These are phyloP conservation scores for Begonia loranthoides DNA, from an alignment of 306 rosid genomes.

Conservation along the genomic window DNA sequence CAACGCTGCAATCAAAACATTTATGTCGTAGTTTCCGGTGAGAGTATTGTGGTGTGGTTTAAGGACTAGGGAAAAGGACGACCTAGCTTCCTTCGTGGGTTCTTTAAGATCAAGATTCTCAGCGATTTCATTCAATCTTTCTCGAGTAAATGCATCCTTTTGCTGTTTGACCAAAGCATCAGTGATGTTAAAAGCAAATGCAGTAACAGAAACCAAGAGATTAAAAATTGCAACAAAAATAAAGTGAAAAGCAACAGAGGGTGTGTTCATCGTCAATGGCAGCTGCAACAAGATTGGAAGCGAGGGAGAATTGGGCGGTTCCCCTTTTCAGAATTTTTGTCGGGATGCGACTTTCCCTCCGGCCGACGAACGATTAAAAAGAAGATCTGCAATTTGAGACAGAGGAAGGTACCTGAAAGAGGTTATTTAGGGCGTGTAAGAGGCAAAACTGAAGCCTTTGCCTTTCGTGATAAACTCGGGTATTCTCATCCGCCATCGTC, in stretches of 20 bases:
- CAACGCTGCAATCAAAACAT: constrained; percentile 67
- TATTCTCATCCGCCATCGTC: constrained; percentile 31
- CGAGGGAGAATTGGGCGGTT: background rate
- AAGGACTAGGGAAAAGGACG: constrained; percentile 39
- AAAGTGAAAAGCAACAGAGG: background rate
- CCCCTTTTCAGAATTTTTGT: constrained; percentile 1
- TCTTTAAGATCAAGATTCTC: constrained; percentile 48
- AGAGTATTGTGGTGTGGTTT: constrained; percentile 73
- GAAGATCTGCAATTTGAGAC: background rate
- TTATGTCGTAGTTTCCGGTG: constrained; percentile 86
- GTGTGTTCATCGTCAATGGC: no score
- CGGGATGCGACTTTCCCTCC: background rate
- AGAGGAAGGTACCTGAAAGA: constrained; percentile 59
- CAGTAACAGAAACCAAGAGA: background rate
- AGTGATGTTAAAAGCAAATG: no score
- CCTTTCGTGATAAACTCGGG: constrained; percentile 65
- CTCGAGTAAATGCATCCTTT: constrained; percentile 51
- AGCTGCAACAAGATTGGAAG: no score
- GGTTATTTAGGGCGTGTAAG: constrained; percentile 68
- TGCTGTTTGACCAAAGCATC: constrained; percentile 24
- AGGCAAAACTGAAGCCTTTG: constrained; percentile 83
- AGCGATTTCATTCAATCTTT: constrained; percentile 53
- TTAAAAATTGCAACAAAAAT: background rate
- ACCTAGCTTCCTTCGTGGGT: constrained; percentile 42
- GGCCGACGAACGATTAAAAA: no score